phyloP scores from a whole-genome alignment of 2,329 filamentous ascomycete species.

The Biscogniauxia sp. region DNA sequence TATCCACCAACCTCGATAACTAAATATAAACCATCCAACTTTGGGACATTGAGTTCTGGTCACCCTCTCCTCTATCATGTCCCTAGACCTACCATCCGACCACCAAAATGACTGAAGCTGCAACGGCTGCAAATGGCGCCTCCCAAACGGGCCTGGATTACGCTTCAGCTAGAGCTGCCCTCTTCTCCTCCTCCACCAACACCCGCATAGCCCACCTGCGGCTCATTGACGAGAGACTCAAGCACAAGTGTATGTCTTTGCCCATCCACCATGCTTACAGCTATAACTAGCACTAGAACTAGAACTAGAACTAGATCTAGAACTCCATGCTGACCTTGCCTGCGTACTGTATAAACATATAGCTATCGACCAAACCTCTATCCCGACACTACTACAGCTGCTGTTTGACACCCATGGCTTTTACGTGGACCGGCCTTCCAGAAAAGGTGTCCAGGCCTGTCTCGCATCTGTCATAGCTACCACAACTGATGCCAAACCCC shows the following conservation, averaged over 20 bases:
- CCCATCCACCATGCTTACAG: background rate
- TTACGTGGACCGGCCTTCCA: slow-evolving; percentile 82
- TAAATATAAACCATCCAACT: no score
- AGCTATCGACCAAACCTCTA: slow-evolving; percentile 49
- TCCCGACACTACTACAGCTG: slow-evolving; percentile 61
- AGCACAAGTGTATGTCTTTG: slow-evolving; percentile 47
- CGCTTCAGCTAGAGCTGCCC: slow-evolving; percentile 45
- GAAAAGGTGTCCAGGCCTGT: slow-evolving; percentile 79
- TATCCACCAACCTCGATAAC: background rate
- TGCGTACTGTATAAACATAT: slow-evolving; percentile 9
- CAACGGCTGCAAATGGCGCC: slow-evolving; percentile 37
- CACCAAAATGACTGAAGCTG: slow-evolving; percentile 49
- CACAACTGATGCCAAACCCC: slow-evolving; percentile 52
- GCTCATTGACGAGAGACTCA: slow-evolving; percentile 55
- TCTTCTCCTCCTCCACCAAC: slow-evolving; percentile 62
- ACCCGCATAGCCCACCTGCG: slow-evolving; percentile 54
- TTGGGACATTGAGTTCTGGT: no score
- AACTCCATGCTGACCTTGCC: slow-evolving; percentile 2
- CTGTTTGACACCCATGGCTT: slow-evolving; percentile 85
- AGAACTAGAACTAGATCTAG: no score
- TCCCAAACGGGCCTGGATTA: slow-evolving; percentile 47
- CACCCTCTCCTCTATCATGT: slow-evolving; percentile 30
- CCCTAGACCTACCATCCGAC: slow-evolving; percentile 33
- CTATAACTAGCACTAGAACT: no score
- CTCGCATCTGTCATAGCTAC: slow-evolving; percentile 65